Conservation (phyloP, 2,329 filamentous ascomycete species). For the Chrysoporthe cubensis region DNA sequence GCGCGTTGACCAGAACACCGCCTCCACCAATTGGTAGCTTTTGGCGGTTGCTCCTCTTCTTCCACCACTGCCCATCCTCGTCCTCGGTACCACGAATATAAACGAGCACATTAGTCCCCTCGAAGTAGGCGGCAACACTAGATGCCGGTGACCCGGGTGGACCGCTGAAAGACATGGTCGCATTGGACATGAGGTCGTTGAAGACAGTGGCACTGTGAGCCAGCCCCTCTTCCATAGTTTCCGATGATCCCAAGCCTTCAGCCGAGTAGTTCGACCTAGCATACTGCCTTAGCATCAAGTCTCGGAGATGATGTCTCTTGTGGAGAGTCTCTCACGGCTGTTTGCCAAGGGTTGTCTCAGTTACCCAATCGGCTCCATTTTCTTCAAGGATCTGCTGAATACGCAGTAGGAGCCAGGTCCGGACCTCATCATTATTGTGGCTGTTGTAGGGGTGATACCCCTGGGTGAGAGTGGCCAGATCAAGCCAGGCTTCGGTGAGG, state of each 20-base stretch:
- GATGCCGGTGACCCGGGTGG: slow-evolving; percentile 49
- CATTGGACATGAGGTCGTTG: slow-evolving; percentile 78
- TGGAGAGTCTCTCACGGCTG: slow-evolving; percentile 28
- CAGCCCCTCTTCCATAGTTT: slow-evolving; percentile 10
- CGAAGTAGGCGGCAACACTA: slow-evolving; percentile 72
- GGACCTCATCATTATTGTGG: slow-evolving; percentile 77
- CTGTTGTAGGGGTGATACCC: slow-evolving; percentile 90
- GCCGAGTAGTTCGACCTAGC: slow-evolving; percentile 17
- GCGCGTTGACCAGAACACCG: slow-evolving; percentile 90
- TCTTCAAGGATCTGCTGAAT: slow-evolving; percentile 70
- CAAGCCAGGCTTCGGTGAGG: slow-evolving; percentile 82
- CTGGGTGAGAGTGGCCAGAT: slow-evolving; percentile 75
- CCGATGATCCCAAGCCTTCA: not conserved
- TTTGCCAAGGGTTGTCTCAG: slow-evolving; percentile 40
- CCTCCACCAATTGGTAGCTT: slow-evolving; percentile 62
- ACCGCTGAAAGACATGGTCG: slow-evolving; percentile 52
- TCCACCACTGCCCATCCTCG: slow-evolving; percentile 75
- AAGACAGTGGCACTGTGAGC: slow-evolving; percentile 66
- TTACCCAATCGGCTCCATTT: slow-evolving; percentile 57
- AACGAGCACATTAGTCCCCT: slow-evolving; percentile 89
- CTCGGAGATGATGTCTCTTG: not conserved
- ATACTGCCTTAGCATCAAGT: slow-evolving; percentile 3
- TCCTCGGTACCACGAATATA: slow-evolving; percentile 86
- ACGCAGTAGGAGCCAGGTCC: slow-evolving; percentile 73
- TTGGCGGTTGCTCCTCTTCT: slow-evolving; percentile 44